Base-by-base conservation (phyloP, 495 filamentous ascomycete species). In the Hypoxylon crocopeplum region DNA sequence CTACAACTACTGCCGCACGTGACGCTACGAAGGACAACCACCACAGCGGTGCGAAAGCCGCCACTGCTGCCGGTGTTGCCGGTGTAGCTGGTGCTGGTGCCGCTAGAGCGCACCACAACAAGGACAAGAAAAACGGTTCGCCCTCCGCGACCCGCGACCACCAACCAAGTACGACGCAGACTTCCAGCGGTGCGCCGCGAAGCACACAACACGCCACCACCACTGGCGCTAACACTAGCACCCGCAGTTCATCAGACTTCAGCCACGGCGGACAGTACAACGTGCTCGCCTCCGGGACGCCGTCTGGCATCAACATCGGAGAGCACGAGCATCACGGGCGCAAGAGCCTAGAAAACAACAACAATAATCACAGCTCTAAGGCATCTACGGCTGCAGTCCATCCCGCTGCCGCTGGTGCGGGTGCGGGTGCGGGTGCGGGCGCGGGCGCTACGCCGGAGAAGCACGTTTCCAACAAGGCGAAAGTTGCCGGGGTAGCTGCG, bases 271-370 rank as follows among this genome's bases (percentile, higher is more conserved):
- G 58, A 1, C 55, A 67, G 19, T 68, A 73, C 52, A 68, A 69
- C 27, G 62, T 66, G 1, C 60, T 72, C 1, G 15, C 72, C 1
- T 66, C 71, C 0, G 68, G 70, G 11, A 73, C 62, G 1, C 59
- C 68, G 3, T 71, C 70, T 2, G 69, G 64, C 3, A 45, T 71
- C n/a, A 66, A 67, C 39, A 33, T 64, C 21, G 49, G 24, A 4
- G 42, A 38, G 21, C 37, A 44, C 2, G 38, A 62, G n/a, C 32
- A 55, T 13, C 2, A 37, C 2, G 50, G 29, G 1, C 21, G 8
- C 16, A 27, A 25, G 15, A 39, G 21, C 33, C 7, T 48, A 11
- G 40, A 39, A 5, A 32, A 49, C 25, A 10, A 8, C 29, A 34
- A 16, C 44, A 4, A 2, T 13, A 36, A 10, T 29, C 13, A 1